Evolutionary conservation across 768 basidiomycete genomes (phyloP).

Genomic region (Pulveroboletus ravenelii): DNA sequence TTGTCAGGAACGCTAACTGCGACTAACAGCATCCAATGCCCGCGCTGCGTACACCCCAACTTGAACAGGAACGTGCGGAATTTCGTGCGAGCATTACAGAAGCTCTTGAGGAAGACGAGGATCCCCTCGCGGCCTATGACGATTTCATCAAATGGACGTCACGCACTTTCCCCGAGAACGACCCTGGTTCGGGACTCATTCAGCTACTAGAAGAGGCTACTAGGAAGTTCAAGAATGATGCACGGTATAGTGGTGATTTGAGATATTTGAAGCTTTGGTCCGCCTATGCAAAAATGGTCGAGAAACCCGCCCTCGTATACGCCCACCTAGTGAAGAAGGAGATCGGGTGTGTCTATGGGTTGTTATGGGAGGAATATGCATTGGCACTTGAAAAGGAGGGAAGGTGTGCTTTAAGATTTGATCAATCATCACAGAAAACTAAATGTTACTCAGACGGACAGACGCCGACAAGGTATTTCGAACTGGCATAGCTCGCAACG

Average conservation of each 20-base stretch:
- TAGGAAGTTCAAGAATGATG: slow-evolving; percentile 73
- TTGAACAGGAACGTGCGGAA: slow-evolving; percentile 30
- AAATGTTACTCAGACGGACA: slow-evolving; percentile 43
- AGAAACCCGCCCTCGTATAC: slow-evolving; percentile 66
- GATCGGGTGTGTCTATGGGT: slow-evolving; percentile 71
- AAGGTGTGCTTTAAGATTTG: slow-evolving; percentile 47
- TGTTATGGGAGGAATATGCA: slow-evolving; percentile 92
- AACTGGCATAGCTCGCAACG: slow-evolving; percentile 75
- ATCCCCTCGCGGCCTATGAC: slow-evolving; percentile 81
- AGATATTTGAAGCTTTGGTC: slow-evolving; percentile 93
- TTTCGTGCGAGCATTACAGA: slow-evolving; percentile 40
- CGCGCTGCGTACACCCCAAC: slow-evolving; percentile 20
- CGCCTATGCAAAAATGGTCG: slow-evolving; percentile 76
- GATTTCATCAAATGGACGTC: slow-evolving; percentile 88
- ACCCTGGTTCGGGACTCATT: slow-evolving; percentile 66
- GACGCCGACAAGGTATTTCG: slow-evolving; percentile 82
- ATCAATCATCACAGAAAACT: slow-evolving; percentile 5
- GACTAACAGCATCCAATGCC: slow-evolving; percentile 20
- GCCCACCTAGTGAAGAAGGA: slow-evolving; percentile 66
- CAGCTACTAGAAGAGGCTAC: slow-evolving; percentile 85
- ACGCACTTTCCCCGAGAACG: slow-evolving; percentile 68
- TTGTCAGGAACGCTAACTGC: slow-evolving; percentile 1
- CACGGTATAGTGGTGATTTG: slow-evolving; percentile 80
- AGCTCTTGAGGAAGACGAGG: slow-evolving; percentile 70
- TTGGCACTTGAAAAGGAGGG: slow-evolving; percentile 67